Evolutionary conservation across 1,139 yeast genomes (phyloP).

Genomic region (Saccharomyces pastorianus): DNA sequence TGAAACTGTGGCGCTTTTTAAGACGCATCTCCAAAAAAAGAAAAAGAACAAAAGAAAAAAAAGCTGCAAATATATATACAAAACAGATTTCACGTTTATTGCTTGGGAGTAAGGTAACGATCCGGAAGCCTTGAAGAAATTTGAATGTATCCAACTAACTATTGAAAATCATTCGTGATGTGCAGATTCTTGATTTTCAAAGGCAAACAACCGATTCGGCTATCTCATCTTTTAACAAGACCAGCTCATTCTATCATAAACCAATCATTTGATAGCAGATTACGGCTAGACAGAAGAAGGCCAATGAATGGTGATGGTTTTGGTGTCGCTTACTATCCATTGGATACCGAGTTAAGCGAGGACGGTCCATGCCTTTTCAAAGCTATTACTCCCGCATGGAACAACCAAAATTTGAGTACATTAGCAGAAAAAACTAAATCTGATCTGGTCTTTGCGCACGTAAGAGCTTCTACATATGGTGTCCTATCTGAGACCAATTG

Average conservation of each 20-base stretch:
- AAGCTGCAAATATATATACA: background rate
- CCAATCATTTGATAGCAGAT: constrained; percentile 85
- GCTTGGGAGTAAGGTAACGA: background rate
- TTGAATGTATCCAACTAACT: background rate
- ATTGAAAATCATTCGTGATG: constrained; percentile 15
- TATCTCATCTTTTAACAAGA: constrained; percentile 79
- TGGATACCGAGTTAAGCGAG: constrained; percentile 42
- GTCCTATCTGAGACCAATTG: constrained; percentile 90
- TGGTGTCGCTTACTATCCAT: constrained; percentile 88
- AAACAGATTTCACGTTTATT: background rate
- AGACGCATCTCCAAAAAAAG: background rate
- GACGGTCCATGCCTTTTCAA: constrained; percentile 76
- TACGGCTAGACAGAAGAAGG: constrained; percentile 75
- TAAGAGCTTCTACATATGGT: constrained; percentile 92
- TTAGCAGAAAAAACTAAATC: constrained; percentile 83
- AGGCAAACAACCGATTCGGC: constrained; percentile 71
- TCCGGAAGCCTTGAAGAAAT: background rate
- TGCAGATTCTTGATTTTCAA: constrained; percentile 32
- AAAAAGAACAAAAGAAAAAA: background rate
- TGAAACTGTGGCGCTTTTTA: background rate
- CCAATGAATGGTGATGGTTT: constrained; percentile 98
- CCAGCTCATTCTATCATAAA: constrained; percentile 97
- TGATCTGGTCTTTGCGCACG: constrained; percentile 83
- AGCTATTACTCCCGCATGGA: constrained; percentile 98
- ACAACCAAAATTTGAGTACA: constrained; percentile 79